These are phyloP conservation scores for Cadophora sp. DNA, from an alignment of 2,329 filamentous ascomycete species.

Conservation along the genomic window DNA sequence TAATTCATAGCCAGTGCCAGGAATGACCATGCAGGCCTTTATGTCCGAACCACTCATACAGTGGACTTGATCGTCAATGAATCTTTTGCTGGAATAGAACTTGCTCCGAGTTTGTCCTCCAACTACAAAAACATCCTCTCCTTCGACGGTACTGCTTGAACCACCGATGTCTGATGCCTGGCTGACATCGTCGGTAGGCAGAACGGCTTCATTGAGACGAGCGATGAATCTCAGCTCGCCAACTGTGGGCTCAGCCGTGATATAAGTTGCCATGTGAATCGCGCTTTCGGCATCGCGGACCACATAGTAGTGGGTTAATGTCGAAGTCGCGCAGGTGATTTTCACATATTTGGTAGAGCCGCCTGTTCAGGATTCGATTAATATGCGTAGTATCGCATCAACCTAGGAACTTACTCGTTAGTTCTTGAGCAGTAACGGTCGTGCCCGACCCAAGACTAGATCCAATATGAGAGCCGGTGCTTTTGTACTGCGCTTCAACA, in stretches of 20 bases:
- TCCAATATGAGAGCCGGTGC: slow-evolving; percentile 60
- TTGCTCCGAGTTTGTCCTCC: slow-evolving; percentile 69
- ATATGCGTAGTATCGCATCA: neutral
- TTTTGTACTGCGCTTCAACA: slow-evolving; percentile 62
- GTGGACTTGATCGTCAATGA: slow-evolving; percentile 71
- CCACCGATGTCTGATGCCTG: slow-evolving; percentile 61
- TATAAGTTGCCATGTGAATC: slow-evolving; percentile 65
- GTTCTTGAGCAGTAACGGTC: slow-evolving; percentile 51
- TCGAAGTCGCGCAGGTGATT: slow-evolving; percentile 64
- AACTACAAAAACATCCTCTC: slow-evolving; percentile 64
- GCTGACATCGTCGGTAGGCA: slow-evolving; percentile 60
- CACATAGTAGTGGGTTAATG: slow-evolving; percentile 70
- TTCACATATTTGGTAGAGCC: slow-evolving; percentile 55
- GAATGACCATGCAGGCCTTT: slow-evolving; percentile 67
- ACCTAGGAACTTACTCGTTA: slow-evolving; percentile 21
- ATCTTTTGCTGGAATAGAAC: slow-evolving; percentile 73
- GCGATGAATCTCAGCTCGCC: slow-evolving; percentile 71
- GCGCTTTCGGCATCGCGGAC: slow-evolving; percentile 64
- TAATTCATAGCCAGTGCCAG: slow-evolving; percentile 59
- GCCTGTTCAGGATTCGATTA: slow-evolving; percentile 11
- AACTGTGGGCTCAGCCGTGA: slow-evolving; percentile 59
- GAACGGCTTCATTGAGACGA: slow-evolving; percentile 57
- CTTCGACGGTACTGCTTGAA: slow-evolving; percentile 60
- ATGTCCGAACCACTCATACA: slow-evolving; percentile 60
- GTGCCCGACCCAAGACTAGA: slow-evolving; percentile 63